Evolutionary conservation across 306 rosid genomes (phyloP), one percentile per base, ranked within the genome.

Genomic region (Glycine tomentella): DNA sequence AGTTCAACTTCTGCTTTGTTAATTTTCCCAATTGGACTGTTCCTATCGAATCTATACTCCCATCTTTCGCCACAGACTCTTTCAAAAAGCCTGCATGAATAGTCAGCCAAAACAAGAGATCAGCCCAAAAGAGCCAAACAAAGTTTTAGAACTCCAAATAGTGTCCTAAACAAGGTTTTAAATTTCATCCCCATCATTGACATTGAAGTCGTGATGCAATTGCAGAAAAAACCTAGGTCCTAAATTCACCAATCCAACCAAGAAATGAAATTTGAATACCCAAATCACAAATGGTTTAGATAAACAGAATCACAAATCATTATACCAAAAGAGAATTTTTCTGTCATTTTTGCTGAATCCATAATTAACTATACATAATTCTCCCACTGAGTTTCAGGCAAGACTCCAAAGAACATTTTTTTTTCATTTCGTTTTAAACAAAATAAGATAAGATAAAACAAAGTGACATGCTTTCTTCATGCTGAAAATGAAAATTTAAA

Each of bases 41-140:
- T 69, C 50, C 55, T 8, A 48, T n/a, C 5, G 34, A 49, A 11
- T 55, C 64, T 66, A 68, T 48, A 33, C 17, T 67, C 69, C 25
- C 8, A 71, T 38, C 11, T 56, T 77, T 72, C 15, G 15, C 4
- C 33, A 25, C 68, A 57, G 40, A 36, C 53, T 77, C 13, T 40
- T 46, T 71, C 79, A 14, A 78, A 42, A 66, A 17, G 6, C 49
- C 83, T 53, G 71, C 61, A 44, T 16, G 56, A 65, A 25, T 25
- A 25, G 31, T 25, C 31, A 25, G 31, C 31, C 12, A 6, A 50
- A 75, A 74, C 76, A 72, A 66, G 38, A 61, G 31, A 68, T 68
- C 42, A 67, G 68, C 44, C 65, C 38, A 66, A 14, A 68, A 40
- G 7, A 38, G 44, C 34, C 38, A 52, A 68, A 74, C 55, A 71